A percentile compares a stretch with the other conserved stretches of the same genome.
These are phyloP conservation scores for Blumeria graminis DNA, from an alignment of 2,329 filamentous ascomycete genomes.

Conservation along the genomic window DNA sequence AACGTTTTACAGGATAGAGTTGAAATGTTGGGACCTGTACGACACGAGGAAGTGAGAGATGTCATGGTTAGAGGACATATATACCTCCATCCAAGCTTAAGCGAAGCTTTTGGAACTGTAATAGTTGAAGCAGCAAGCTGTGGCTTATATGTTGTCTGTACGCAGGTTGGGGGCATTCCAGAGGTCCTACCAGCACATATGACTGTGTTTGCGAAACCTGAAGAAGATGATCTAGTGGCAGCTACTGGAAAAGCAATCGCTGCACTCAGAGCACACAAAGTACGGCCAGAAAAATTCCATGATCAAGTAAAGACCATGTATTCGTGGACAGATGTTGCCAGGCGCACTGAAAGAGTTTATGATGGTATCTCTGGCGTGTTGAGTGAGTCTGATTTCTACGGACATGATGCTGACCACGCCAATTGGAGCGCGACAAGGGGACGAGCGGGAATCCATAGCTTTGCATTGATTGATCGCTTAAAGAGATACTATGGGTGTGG, in stretches of 20 bases:
- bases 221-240: constrained; percentile 80
- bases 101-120: constrained; percentile 92
- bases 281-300: constrained; percentile 83
- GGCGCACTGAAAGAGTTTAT: constrained; percentile 85
- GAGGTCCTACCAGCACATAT: constrained; percentile 90
- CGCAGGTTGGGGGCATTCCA: constrained; percentile 85
- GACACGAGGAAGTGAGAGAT: constrained; percentile 88
- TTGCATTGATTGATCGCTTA: constrained; percentile 77
- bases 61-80: constrained; percentile 96
- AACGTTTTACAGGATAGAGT: constrained; percentile 86
- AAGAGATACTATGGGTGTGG: constrained; percentile 97
- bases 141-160: constrained; percentile 89
- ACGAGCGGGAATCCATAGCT: constrained; percentile 50
- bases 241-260: constrained; percentile 80
- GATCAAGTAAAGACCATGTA: constrained; percentile 98
- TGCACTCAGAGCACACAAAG: constrained; percentile 59
- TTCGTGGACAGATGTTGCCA: constrained; percentile 88
- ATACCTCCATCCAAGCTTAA: constrained; percentile 83
- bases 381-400: constrained; percentile 70
- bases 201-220: constrained; percentile 91
- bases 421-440: constrained; percentile 48
- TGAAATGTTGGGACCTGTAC: constrained; percentile 71
- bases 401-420: constrained; percentile 39
- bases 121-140: constrained; percentile 94
- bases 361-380: constrained; percentile 77